Evolutionary conservation across 202 grass and related monocot genomes (phyloP), one percentile per base, ranked within the genome.

Genomic region (Zoysia matrella): DNA sequence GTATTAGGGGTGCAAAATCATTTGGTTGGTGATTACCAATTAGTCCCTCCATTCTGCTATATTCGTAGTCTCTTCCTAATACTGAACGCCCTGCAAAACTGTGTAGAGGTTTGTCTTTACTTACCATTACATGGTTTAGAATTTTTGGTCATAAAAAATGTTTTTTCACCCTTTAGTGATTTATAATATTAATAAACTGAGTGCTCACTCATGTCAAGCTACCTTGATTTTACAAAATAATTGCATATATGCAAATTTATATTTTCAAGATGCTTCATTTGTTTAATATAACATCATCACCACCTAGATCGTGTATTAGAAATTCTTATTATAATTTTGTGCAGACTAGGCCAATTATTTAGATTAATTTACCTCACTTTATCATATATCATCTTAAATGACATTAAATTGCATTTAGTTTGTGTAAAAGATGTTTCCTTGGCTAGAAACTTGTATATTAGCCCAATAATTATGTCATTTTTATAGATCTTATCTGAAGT

Each of bases 381-480:
- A 45, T 52, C 41, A 56, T 71, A 22, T 50, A 39, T 40, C 63
- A 69, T 71, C 5, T 36, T 36, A 36, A 36, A 36, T 36, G 30
- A 36, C 30, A 36, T 70, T 76, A 71, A 62, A 52, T 46, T 22
- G 11, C 5, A 51, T 81, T 71, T 65, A 48, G 18, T 81, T 68
- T 69, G 30, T 78, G 14, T 78, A 71, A 63, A 63, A 75, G 46
- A 46, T 54, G 12, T 74, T 69, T 80, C 60, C n/a, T 75, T 43
- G 10, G 16, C 54, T n/a, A 52, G 47, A 68, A 66, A 7, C 4
- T 68, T 81, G 8, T 78, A 69, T 78, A 7, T 71, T 7, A 8
- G 4, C 18, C 43, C 54, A 42, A 49, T 68, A 36, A 48, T 75
- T 79, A 53, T 88, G 30, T 73, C 30, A 67, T 61, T 78, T 74